Conservation (phyloP, 345 rosid species). For the Melastoma malabathricum region DNA sequence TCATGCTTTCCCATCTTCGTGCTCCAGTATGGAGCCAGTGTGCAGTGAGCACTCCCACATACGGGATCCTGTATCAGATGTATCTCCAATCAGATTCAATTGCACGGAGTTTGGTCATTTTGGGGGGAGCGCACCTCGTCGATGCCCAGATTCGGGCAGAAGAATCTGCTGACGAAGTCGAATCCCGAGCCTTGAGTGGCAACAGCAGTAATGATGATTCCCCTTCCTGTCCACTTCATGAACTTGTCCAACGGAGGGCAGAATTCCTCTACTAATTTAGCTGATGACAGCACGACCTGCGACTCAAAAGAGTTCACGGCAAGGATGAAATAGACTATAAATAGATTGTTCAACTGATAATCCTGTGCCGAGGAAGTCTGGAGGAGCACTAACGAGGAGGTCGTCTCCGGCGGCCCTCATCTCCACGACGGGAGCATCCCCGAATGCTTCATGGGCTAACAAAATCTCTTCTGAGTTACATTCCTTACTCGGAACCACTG, state of each 20-base stretch:
- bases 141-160: slow-evolving; percentile 50
- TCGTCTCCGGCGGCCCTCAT: slow-evolving; percentile 26
- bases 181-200: slow-evolving; percentile 45
- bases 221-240: slow-evolving; percentile 33
- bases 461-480: slow-evolving; percentile 16
- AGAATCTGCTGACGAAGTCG: slow-evolving; percentile 57
- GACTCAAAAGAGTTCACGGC: not conserved
- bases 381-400: slow-evolving; percentile 31
- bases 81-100: too few species aligned
- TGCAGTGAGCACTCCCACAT: slow-evolving; percentile 70
- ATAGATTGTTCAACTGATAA: not conserved
- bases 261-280: slow-evolving; percentile 35
- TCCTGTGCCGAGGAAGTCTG: not conserved
- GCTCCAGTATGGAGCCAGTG: slow-evolving; percentile 61
- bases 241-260: slow-evolving; percentile 42
- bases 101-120: not conserved
- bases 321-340: not conserved
- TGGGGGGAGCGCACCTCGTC: slow-evolving; percentile 33
- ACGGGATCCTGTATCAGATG: slow-evolving; percentile 52
- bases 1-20: slow-evolving; percentile 49
- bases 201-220: slow-evolving; percentile 43
- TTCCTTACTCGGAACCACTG: slow-evolving; percentile 22
- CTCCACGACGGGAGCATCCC: slow-evolving; percentile 37
- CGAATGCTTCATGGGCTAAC: slow-evolving; percentile 33
- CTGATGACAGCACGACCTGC: slow-evolving; percentile 34